Conservation (phyloP, 768 basidiomycete genomes). For the Calocera cornea region DNA sequence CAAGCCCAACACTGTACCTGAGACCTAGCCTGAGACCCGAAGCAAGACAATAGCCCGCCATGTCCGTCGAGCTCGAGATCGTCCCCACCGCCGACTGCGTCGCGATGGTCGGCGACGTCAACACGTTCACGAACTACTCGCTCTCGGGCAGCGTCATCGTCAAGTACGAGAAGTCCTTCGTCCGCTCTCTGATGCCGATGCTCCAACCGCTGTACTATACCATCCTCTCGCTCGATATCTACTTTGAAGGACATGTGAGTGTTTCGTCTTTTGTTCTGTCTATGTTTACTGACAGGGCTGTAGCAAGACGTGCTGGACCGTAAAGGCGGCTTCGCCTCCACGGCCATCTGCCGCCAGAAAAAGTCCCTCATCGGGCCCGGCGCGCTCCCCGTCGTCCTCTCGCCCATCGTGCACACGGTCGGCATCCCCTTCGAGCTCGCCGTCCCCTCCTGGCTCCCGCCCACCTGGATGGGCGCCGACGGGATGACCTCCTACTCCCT, state of each 20-base stretch:
- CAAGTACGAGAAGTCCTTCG: neutral
- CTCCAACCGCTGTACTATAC: neutral
- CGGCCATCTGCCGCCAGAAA: neutral
- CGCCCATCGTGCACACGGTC: neutral
- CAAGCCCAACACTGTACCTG: no score
- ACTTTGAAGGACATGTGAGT: neutral
- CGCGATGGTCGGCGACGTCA: constrained; percentile 2
- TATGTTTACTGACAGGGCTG: neutral
- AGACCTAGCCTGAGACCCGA: no score
- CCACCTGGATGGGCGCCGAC: neutral
- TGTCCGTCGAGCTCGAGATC: neutral
- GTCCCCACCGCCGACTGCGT: neutral
- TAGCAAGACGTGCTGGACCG: constrained; percentile 1
- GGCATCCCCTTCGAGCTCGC: neutral
- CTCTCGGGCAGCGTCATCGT: neutral
- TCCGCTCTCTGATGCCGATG: neutral
- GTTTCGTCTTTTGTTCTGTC: neutral
- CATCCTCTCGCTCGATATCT: neutral
- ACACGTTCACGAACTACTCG: neutral
- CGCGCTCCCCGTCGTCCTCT: neutral
- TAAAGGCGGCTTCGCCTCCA: neutral
- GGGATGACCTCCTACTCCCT: neutral
- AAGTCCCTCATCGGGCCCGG: neutral
- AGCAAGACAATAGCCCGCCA: neutral
- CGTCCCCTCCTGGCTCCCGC: constrained; percentile 2